Percentiles rank a stretch among this genome's conserved stretches.
Evolutionary conservation across 768 basidiomycete genomes (phyloP).

Genomic region (Suillus placidus): DNA sequence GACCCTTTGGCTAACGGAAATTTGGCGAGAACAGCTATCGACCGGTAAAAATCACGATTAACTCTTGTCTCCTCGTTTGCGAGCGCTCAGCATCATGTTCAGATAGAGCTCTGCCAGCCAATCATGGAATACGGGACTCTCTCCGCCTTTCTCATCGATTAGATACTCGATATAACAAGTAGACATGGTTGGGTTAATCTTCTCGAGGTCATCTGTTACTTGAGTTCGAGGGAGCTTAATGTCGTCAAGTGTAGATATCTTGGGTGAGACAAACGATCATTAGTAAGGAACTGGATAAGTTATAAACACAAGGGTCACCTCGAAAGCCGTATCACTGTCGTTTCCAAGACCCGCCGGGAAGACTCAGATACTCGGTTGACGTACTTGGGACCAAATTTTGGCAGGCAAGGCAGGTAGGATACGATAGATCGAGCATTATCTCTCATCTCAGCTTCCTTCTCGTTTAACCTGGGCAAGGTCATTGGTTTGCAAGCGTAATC

Average conservation of each 20-base stretch:
- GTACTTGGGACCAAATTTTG: constrained; percentile 84
- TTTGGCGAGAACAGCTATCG: constrained; percentile 10
- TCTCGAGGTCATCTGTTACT: constrained; percentile 79
- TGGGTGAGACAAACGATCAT: background rate
- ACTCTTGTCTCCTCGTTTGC: constrained; percentile 63
- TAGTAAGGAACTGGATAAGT: background rate
- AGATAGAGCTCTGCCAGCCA: constrained; percentile 89
- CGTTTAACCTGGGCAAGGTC: constrained; percentile 60
- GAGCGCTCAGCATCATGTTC: constrained; percentile 59
- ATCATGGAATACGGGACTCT: constrained; percentile 75
- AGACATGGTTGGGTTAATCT: constrained; percentile 67
- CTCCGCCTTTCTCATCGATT: constrained; percentile 73
- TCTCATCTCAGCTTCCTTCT: constrained; percentile 71
- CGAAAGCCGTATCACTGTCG: constrained; percentile 72
- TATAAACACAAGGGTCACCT: constrained; percentile 46
- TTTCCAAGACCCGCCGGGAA: constrained; percentile 85
- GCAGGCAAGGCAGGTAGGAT: constrained; percentile 62
- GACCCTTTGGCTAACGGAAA: constrained; percentile 45
- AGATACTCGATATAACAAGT: constrained; percentile 84
- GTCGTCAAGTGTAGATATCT: constrained; percentile 97
- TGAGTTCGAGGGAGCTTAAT: constrained; percentile 80
- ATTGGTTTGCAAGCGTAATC: background rate
- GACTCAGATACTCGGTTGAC: constrained; percentile 79
- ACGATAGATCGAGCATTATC: constrained; percentile 86
- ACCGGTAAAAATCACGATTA: constrained; percentile 21